Conservation (phyloP, 768 basidiomycete species). For the Amanita polypyramis region DNA sequence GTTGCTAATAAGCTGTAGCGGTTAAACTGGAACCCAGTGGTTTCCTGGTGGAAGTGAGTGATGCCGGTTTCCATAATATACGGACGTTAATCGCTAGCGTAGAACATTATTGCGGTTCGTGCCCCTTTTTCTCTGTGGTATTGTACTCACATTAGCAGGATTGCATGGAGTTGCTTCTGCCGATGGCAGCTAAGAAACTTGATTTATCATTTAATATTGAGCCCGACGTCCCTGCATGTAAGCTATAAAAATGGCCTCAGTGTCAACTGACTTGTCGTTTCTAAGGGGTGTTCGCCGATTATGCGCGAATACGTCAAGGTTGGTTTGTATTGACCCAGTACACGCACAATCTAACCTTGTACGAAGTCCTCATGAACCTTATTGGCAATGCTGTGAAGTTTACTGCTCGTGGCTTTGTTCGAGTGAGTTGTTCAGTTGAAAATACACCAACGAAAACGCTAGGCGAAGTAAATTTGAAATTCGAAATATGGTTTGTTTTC, state of each 20-base stretch:
- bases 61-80: neutral
- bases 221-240: conserved; percentile 54
- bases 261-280: neutral
- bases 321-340: conserved; percentile 3
- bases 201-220: conserved; percentile 68
- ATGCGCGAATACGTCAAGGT: conserved; percentile 69
- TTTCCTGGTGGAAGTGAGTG: conserved; percentile 49
- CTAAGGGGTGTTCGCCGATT: conserved; percentile 61
- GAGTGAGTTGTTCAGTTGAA: conserved; percentile 51
- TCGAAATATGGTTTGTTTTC: conserved; percentile 46
- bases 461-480: conserved; percentile 45
- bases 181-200: conserved; percentile 66
- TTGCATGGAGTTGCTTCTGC: conserved; percentile 66
- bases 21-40: conserved; percentile 60
- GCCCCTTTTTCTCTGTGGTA: neutral
- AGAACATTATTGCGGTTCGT: conserved; percentile 59
- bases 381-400: conserved; percentile 75
- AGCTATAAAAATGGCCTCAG: conserved; percentile 9
- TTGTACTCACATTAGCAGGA: conserved; percentile 30
- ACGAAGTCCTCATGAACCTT: conserved; percentile 61
- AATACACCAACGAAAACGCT: conserved; percentile 18
- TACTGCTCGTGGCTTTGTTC: conserved; percentile 52
- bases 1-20: conserved; percentile 26
- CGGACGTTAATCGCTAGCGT: neutral
- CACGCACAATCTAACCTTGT: conserved; percentile 3